A percentile compares a stretch with the other conserved stretches of the same genome.
phyloP scores from a whole-genome alignment of 106 monocot species.

The Cymbidium sinense region DNA sequence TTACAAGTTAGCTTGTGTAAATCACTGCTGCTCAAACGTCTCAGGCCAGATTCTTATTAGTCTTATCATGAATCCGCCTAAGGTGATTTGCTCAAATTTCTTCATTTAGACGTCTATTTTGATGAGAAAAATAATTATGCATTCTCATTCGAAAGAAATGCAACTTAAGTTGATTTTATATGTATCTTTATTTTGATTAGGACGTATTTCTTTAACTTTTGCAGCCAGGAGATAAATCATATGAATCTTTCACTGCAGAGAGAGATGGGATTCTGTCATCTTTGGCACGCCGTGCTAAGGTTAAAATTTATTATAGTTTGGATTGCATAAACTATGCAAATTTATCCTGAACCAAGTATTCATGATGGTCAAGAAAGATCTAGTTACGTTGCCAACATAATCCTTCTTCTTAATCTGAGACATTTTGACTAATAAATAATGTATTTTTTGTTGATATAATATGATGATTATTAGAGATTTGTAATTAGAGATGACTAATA shows the following conservation, averaged over 20 bases:
- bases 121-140: background rate
- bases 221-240: constrained; percentile 86
- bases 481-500: too few relatives aligned
- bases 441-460: too few relatives aligned
- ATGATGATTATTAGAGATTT: too few relatives aligned
- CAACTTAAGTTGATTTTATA: background rate
- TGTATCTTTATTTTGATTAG: background rate
- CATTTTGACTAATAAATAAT: too few relatives aligned
- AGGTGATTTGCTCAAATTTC: constrained; percentile 35
- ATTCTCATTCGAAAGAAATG: background rate
- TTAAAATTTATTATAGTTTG: constrained; percentile 15
- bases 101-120: background rate
- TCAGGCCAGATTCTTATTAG: constrained; percentile 93
- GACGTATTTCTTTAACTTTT: constrained; percentile 2
- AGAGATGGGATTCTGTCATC: constrained; percentile 74
- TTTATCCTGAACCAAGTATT: too few relatives aligned
- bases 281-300: constrained; percentile 84
- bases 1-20: constrained; percentile 92
- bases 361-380: too few relatives aligned
- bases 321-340: background rate
- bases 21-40: constrained; percentile 76
- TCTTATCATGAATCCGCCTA: constrained; percentile 96
- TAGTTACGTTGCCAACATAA: too few relatives aligned
- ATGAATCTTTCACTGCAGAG: constrained; percentile 55
- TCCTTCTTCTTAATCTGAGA: too few relatives aligned